Percentiles rank a stretch among this genome's conserved stretches.
phyloP scores from a whole-genome alignment of 2,329 filamentous ascomycete genomes.

The Claviceps spartinae region DNA sequence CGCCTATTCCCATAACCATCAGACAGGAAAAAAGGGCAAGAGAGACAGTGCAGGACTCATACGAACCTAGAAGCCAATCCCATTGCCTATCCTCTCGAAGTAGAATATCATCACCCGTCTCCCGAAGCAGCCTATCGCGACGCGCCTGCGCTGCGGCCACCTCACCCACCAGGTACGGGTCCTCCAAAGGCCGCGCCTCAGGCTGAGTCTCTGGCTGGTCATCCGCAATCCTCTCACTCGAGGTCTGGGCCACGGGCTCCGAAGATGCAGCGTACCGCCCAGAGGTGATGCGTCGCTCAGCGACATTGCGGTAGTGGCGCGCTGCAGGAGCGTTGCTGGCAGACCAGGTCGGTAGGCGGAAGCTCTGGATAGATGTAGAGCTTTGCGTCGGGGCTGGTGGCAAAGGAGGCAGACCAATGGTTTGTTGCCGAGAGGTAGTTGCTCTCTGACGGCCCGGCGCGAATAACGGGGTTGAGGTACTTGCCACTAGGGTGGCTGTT shows the following conservation, averaged over 20 bases:
- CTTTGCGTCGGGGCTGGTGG: slow-evolving; percentile 25
- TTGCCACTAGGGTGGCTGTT: slow-evolving; percentile 2
- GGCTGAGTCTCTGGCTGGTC: not conserved
- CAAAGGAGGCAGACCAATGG: slow-evolving; percentile 37
- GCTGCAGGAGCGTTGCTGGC: slow-evolving; percentile 38
- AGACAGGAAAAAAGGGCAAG: not conserved
- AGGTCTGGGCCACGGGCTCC: slow-evolving; percentile 10
- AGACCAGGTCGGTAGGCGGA: slow-evolving; percentile 47
- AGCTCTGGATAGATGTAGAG: slow-evolving; percentile 33
- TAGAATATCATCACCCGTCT: slow-evolving; percentile 41
- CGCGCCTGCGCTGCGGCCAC: slow-evolving; percentile 45
- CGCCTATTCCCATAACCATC: not conserved
- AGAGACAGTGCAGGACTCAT: not conserved
- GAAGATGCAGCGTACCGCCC: slow-evolving; percentile 22
- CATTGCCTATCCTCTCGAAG: slow-evolving; percentile 43
- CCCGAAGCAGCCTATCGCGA: slow-evolving; percentile 41
- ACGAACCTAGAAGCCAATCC: slow-evolving; percentile 47
- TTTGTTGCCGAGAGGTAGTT: slow-evolving; percentile 17
- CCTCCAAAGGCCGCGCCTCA: slow-evolving; percentile 41
- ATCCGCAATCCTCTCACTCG: not conserved
- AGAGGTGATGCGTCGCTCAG: slow-evolving; percentile 43
- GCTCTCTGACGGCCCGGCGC: slow-evolving; percentile 9
- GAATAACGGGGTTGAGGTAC: slow-evolving; percentile 2
- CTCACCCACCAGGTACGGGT: slow-evolving; percentile 55
- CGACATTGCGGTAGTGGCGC: slow-evolving; percentile 50